Base-by-base conservation (phyloP, 1,284 basidiomycete genomes). In the Cerioporus squamosus region DNA sequence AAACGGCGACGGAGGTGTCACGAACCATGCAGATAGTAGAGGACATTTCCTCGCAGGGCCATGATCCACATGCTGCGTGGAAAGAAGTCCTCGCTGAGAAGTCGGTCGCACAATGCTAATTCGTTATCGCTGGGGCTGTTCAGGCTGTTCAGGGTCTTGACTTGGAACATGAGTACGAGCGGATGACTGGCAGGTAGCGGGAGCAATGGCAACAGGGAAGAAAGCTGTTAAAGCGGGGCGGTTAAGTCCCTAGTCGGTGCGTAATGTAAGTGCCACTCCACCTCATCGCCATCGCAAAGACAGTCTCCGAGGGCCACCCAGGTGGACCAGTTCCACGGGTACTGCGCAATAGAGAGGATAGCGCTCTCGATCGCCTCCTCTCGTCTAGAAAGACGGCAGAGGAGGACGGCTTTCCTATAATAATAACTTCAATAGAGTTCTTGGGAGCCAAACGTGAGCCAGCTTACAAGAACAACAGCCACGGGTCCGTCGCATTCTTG, bases 261-360 rank as follows among this genome's bases (percentile, higher is more conserved):
- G 47, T 39, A 53, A 57, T 39, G 44, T 44, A 36, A 53, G 67
- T 51, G 15, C 42, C 43, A 44, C 57, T 63, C 42, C 63, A 96
- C 95, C 86, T 96, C 94, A 75, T 95, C 94, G n/a, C 87, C 87
- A 60, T 95, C 94, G 36, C 90, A 87, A 26, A 97, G 83, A 67
- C 94, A 90, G 51, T 86, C 86, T 2, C 87, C 87, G 20, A 98
- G 79, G 53, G 95, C 82, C 20, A 84, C 79, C 97, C 97, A 99
- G 4, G 90, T 83, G 24, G 93, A 93, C 97, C 97, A 99, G 71
- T 98, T 98, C 89, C 95, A 99, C 8, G 94, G 90, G 69, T 91
- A 94, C 3, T 81, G 80, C 49, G 84, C 81, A 48, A 98, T 88
- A 6, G 94, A 96, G 33, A 86, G 75, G 18, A 98, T 77, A 8